Percentiles rank a stretch among this genome's conserved stretches.
Evolutionary conservation across 176 grass and related monocot species (phyloP).

Genomic region (Areca catechu): DNA sequence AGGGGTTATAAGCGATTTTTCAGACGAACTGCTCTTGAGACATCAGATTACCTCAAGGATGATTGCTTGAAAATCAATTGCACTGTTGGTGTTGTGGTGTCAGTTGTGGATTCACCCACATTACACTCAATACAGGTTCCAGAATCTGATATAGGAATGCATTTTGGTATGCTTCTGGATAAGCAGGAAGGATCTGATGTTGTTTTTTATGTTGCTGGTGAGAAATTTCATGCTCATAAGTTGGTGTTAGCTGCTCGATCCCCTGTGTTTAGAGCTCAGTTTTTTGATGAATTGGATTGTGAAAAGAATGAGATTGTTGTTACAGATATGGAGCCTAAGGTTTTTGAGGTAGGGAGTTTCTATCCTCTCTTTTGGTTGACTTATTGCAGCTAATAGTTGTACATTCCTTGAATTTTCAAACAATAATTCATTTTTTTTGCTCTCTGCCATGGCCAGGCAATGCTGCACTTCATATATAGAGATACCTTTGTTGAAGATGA

Average conservation of each 20-base stretch:
- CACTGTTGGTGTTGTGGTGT: constrained; percentile 75
- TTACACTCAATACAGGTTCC: constrained; percentile 62
- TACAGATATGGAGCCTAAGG: constrained; percentile 68
- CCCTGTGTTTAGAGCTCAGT: constrained; percentile 52
- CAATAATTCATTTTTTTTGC: constrained; percentile 10
- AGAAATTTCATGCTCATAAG: constrained; percentile 82
- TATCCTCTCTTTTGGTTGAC: constrained; percentile 13
- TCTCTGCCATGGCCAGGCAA: constrained; percentile 30
- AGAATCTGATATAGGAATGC: constrained; percentile 71
- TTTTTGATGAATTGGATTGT: constrained; percentile 34
- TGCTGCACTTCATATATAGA: constrained; percentile 86
- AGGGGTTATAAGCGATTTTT: constrained; percentile 96
- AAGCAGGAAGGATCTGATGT: constrained; percentile 70
- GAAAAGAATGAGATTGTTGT: constrained; percentile 50
- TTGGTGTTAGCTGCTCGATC: constrained; percentile 75
- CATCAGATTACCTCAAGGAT: constrained; percentile 76
- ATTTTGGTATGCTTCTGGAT: constrained; percentile 75
- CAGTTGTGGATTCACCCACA: constrained; percentile 57
- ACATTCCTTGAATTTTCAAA: not conserved
- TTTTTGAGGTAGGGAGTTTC: constrained; percentile 56
- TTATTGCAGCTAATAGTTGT: not conserved
- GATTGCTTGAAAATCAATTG: constrained; percentile 98
- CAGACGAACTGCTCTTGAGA: constrained; percentile 54
- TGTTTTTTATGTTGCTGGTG: constrained; percentile 62
- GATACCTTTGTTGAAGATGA: constrained; percentile 68